These are phyloP conservation scores for Salix exigua DNA, from an alignment of 345 rosid species.

Conservation along the genomic window DNA sequence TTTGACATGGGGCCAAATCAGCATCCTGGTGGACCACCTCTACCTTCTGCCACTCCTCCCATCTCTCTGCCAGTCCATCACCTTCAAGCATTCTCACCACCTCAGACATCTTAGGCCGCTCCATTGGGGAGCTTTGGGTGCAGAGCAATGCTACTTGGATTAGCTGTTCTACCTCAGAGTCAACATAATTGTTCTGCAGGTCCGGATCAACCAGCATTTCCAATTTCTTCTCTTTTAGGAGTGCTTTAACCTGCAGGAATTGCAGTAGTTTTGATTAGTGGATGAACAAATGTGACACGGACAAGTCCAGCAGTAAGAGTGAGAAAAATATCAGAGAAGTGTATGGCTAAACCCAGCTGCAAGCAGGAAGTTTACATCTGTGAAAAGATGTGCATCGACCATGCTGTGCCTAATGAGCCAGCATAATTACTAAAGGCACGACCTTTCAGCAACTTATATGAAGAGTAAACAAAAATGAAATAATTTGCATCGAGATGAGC, in stretches of 20 bases:
- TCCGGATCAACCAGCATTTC: constrained; percentile 35
- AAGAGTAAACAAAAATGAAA: background rate
- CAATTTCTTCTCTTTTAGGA: constrained; percentile 26
- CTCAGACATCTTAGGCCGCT: constrained; percentile 32
- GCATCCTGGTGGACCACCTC: constrained; percentile 22
- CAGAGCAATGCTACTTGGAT: constrained; percentile 29
- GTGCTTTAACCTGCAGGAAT: constrained; percentile 21
- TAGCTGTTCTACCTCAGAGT: constrained; percentile 27
- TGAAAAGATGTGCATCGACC: background rate
- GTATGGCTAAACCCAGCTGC: background rate
- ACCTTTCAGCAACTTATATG: background rate
- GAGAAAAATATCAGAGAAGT: background rate
- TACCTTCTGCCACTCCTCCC: constrained; percentile 35
- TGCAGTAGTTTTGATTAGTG: background rate
- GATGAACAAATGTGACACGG: background rate
- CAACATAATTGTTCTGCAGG: constrained; percentile 23
- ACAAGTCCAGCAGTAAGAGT: background rate
- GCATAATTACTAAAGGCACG: background rate
- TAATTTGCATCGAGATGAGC: background rate
- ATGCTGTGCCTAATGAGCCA: background rate
- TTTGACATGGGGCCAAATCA: constrained; percentile 17
- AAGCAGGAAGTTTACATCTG: background rate
- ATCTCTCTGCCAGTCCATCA: constrained; percentile 28
- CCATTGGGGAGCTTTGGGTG: constrained; percentile 29
- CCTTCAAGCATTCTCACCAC: constrained; percentile 36